Conservation (phyloP, 1,284 basidiomycete species). For the Ceratobasidium sp. region DNA sequence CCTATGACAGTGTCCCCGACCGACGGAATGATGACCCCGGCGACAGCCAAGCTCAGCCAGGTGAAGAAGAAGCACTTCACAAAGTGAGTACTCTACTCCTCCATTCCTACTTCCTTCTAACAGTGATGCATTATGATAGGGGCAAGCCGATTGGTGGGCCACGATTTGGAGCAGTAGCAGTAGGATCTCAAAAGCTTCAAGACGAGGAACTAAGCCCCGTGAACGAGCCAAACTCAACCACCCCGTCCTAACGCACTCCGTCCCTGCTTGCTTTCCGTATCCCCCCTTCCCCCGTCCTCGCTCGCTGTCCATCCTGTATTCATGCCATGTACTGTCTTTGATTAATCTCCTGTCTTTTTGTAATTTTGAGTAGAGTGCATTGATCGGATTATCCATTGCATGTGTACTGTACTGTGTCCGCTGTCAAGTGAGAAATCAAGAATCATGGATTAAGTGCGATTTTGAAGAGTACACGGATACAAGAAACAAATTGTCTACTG, state of each 20-base stretch:
- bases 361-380: conserved; percentile 37
- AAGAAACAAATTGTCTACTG: background rate
- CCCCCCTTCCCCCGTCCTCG: background rate
- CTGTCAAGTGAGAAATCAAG: background rate
- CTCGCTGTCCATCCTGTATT: conserved; percentile 11
- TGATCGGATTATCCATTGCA: conserved; percentile 34
- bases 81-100: conserved; percentile 68
- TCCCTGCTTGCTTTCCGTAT: conserved; percentile 1
- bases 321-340: conserved; percentile 20
- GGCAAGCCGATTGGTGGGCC: conserved; percentile 42
- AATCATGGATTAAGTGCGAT: no score
- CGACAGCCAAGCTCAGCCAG: conserved; percentile 86
- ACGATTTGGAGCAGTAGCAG: conserved; percentile 22
- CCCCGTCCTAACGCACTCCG: background rate
- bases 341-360: conserved; percentile 25
- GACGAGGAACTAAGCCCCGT: conserved; percentile 15
- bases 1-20: conserved; percentile 88
- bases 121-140: background rate
- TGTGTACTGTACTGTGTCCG: background rate
- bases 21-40: conserved; percentile 91
- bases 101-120: background rate
- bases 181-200: conserved; percentile 11
- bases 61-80: conserved; percentile 91
- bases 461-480: background rate
- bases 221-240: conserved; percentile 7